Base-by-base conservation (phyloP, 495 filamentous ascomycete species). In the Talaromyces nanjingensis region DNA sequence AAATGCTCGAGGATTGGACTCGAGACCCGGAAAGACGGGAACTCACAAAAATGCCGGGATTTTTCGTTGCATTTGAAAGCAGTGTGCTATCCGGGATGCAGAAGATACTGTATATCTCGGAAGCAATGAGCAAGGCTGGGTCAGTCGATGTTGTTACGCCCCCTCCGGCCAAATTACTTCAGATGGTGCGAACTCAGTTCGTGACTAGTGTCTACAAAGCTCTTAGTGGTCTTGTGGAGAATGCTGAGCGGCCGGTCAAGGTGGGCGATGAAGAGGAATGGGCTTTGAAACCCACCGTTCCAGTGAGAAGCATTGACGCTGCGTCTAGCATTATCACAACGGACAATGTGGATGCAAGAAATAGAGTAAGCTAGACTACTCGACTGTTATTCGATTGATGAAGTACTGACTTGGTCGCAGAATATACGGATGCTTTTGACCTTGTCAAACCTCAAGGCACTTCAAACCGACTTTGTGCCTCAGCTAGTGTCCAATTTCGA, bases 371-470 rank as follows among this genome's bases (percentile, higher is more conserved):
- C 79, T n/a, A 49, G 31, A 33, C 22, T 24, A 27, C 60, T 9
- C n/a, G 22, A 6, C 53, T 39, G 42, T 47, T 56, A 25, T 55
- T 29, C 14, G 63, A n/a, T n/a, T 27, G 25, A 55, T 53, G 6
- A 34, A 18, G 42, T 33, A 49, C 66, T 72, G 72, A 72, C 72
- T 57, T n/a, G 29, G 64, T 56, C 6, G 18, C 68, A 96, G 91
- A 92, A 93, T 68, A 87, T 94, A 39, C 91, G 93, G 64, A 91
- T 96, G 79, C 89, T 98, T 42, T 80, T 98, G 11, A 98, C 96
- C 11, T 84, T 98, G 20, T 90, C 87, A 63, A 98, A 98, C 73
- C 85, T 98, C 57, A 86, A 91, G 70, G 79, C 85, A 34, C 84
- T 98, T 11, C 86, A 90, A 62, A 76, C 85, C 24, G 87, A 92